These are phyloP conservation scores for Anisogramma anomala DNA, from an alignment of 2,329 filamentous ascomycete species.

Conservation along the genomic window DNA sequence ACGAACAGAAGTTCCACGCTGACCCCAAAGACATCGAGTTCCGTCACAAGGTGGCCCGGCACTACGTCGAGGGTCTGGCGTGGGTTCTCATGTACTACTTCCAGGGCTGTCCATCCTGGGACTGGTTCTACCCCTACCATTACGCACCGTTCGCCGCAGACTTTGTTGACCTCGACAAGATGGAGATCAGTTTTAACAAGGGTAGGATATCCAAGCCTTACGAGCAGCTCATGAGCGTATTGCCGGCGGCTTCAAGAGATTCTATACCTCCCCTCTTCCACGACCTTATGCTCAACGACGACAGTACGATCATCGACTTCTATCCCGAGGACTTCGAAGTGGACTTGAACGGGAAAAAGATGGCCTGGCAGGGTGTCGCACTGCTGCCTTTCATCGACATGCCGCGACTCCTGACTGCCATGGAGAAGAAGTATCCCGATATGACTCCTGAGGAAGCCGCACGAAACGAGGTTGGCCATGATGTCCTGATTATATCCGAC, in stretches of 20 bases:
- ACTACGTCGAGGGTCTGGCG: constrained; percentile 88
- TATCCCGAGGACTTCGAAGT: constrained; percentile 91
- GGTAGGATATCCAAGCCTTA: constrained; percentile 82
- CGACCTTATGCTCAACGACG: constrained; percentile 72
- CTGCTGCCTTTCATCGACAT: constrained; percentile 95
- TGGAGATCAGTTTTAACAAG: constrained; percentile 72
- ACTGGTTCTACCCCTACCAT: constrained; percentile 98
- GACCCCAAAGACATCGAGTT: constrained; percentile 73
- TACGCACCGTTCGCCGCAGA: constrained; percentile 96
- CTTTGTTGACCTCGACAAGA: constrained; percentile 70
- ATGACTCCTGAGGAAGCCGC: constrained; percentile 64
- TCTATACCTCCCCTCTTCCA: constrained; percentile 84
- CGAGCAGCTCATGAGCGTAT: constrained; percentile 95
- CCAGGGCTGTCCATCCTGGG: constrained; percentile 96
- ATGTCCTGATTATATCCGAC: constrained; percentile 76
- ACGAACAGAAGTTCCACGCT: constrained; percentile 89
- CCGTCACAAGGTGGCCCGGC: constrained; percentile 72
- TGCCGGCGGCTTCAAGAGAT: constrained; percentile 86
- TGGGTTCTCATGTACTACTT: constrained; percentile 98
- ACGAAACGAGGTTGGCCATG: constrained; percentile 69
- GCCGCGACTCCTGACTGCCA: constrained; percentile 68
- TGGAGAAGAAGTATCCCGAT: constrained; percentile 69
- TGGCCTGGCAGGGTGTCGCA: constrained; percentile 93
- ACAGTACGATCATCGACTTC: constrained; percentile 93
- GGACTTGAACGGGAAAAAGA: constrained; percentile 95